These are phyloP conservation scores for Achaetomium macrosporum DNA, from an alignment of 2,329 filamentous ascomycete genomes.

Conservation along the genomic window DNA sequence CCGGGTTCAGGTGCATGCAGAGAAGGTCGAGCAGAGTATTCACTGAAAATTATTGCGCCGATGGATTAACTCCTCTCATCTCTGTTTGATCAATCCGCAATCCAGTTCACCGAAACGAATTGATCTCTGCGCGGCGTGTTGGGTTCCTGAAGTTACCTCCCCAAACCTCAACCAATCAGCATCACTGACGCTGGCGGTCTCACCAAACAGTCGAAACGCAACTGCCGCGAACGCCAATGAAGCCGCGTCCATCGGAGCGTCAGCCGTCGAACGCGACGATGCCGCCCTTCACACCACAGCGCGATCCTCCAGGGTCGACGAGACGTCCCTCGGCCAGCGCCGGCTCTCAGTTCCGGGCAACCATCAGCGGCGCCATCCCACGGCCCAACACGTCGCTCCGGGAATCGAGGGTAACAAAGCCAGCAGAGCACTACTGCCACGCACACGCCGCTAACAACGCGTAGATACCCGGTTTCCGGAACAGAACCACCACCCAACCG, in stretches of 20 bases:
- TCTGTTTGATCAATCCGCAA: too few species aligned
- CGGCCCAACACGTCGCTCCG: conserved; percentile 26
- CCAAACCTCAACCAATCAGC: conserved; percentile 10
- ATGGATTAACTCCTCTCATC: too few species aligned
- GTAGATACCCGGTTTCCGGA: conserved; percentile 27
- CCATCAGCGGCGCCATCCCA: conserved; percentile 23
- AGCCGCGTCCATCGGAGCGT: conserved; percentile 10
- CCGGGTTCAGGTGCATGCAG: too few species aligned
- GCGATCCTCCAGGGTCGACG: conserved; percentile 25
- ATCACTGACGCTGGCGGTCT: neutral
- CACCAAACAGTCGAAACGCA: conserved; percentile 10
- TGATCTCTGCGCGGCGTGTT: too few species aligned
- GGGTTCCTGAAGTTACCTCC: too few species aligned
- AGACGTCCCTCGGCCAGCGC: conserved; percentile 23
- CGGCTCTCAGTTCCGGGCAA: conserved; percentile 25
- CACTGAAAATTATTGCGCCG: too few species aligned
- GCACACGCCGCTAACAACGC: neutral
- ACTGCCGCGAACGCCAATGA: conserved; percentile 14
- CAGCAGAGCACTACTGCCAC: neutral
- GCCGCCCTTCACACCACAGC: conserved; percentile 26
- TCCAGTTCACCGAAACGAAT: too few species aligned
- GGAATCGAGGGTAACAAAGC: conserved; percentile 27
- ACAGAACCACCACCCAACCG: conserved; percentile 26
- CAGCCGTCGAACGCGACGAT: conserved; percentile 13
- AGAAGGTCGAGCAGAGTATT: too few species aligned